A percentile compares a stretch with the other conserved stretches of the same genome.
Conservation (phyloP, 345 rosid genomes). For the Combretum micranthum region DNA sequence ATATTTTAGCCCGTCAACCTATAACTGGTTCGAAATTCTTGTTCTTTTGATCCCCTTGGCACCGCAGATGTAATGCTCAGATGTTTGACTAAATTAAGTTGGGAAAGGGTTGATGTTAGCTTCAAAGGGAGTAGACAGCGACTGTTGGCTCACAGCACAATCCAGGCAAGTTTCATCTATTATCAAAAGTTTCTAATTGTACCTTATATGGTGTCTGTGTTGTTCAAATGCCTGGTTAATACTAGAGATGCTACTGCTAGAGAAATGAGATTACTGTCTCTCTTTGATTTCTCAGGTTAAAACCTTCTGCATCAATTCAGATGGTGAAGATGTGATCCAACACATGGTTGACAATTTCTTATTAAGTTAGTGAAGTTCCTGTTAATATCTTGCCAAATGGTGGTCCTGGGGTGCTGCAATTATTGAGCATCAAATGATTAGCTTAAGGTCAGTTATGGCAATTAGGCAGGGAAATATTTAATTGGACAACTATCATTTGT, state of each 20-base stretch:
- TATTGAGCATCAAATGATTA: no score
- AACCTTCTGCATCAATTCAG: slow-evolving; percentile 41
- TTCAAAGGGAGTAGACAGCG: slow-evolving; percentile 64
- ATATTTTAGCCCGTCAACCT: no score
- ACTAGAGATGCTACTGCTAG: no score
- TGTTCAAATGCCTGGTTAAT: no score
- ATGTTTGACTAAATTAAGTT: slow-evolving; percentile 48
- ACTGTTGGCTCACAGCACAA: slow-evolving; percentile 63
- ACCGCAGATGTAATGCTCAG: slow-evolving; percentile 72
- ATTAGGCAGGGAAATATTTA: no score
- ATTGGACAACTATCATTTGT: no score
- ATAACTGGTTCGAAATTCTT: background rate
- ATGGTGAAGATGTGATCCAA: slow-evolving; percentile 75
- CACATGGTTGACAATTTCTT: slow-evolving; percentile 73
- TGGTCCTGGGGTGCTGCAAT: no score
- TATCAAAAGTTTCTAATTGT: background rate
- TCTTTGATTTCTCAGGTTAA: slow-evolving; percentile 49
- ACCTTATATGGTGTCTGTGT: no score
- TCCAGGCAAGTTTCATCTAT: slow-evolving; percentile 47
- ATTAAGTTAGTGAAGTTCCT: slow-evolving; percentile 1
- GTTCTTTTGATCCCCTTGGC: slow-evolving; percentile 3
- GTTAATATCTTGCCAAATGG: no score
- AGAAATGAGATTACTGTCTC: background rate
- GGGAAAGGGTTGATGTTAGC: slow-evolving; percentile 81
- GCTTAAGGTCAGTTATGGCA: no score